A percentile compares a stretch with the other conserved stretches of the same genome.
Evolutionary conservation across 768 basidiomycete genomes (phyloP).

Genomic region (Psilocybe cyanescens): DNA sequence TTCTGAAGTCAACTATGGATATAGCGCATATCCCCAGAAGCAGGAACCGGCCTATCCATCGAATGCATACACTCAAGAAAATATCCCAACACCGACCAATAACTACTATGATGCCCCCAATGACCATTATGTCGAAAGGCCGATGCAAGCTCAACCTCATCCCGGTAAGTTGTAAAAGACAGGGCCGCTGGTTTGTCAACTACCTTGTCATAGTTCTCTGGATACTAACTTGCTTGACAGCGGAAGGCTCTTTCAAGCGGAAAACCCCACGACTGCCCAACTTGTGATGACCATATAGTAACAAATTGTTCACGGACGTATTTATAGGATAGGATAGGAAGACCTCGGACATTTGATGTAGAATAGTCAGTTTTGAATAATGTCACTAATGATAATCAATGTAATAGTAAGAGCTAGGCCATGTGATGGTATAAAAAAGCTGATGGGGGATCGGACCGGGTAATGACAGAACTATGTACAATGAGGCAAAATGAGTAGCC

Average conservation of each 20-base stretch:
- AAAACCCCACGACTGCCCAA: constrained; percentile 41
- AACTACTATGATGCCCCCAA: constrained; percentile 32
- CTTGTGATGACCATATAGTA: not conserved
- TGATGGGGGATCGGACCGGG: not conserved
- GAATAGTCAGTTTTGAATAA: not conserved
- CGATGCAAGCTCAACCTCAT: constrained; percentile 44
- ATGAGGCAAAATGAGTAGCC: not conserved
- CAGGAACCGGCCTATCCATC: constrained; percentile 29
- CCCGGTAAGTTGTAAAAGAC: constrained; percentile 44
- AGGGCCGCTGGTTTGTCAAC: constrained; percentile 17
- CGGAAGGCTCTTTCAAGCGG: constrained; percentile 46
- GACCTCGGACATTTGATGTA: constrained; percentile 16
- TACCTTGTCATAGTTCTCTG: not conserved
- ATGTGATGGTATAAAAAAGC: constrained; percentile 8
- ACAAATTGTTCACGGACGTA: constrained; percentile 8
- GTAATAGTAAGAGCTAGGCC: not conserved
- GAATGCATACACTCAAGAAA: constrained; percentile 40
- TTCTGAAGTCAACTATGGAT: constrained; percentile 33
- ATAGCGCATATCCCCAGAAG: constrained; percentile 36
- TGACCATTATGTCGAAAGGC: constrained; percentile 35
- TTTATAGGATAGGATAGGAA: constrained; percentile 5
- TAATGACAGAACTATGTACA: not conserved
- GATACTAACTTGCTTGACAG: constrained; percentile 25
- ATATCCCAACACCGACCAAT: constrained; percentile 39
- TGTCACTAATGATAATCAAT: not conserved